These are phyloP conservation scores for Ophiostoma triangulosporum DNA, from an alignment of 2,329 filamentous ascomycete species.

Conservation along the genomic window DNA sequence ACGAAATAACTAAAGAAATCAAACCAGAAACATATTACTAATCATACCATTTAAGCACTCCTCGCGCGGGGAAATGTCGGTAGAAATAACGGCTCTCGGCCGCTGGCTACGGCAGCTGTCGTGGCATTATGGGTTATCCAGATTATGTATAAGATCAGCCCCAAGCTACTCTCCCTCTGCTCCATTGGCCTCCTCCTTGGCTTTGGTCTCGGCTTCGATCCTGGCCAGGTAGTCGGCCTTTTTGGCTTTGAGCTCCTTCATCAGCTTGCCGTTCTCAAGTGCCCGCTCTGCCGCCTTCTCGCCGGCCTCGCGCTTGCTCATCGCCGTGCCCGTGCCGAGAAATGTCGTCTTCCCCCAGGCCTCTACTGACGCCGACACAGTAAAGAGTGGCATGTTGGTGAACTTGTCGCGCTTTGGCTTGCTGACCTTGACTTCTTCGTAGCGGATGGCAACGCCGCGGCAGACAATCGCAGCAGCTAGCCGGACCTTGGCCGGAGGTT, in stretches of 20 bases:
- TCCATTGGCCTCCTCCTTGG: background rate
- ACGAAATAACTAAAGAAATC: too few relatives aligned
- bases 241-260: conserved; percentile 34
- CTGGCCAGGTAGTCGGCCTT: conserved; percentile 31
- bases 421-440: conserved; percentile 38
- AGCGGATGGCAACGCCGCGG: conserved; percentile 46
- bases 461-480: conserved; percentile 39
- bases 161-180: background rate
- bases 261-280: conserved; percentile 52
- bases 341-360: conserved; percentile 54
- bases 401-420: conserved; percentile 37
- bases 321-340: conserved; percentile 49
- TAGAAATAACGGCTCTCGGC: too few relatives aligned
- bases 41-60: too few relatives aligned
- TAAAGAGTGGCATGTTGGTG: conserved; percentile 42
- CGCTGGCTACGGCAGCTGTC: too few relatives aligned
- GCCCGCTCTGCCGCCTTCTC: conserved; percentile 51
- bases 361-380: conserved; percentile 49
- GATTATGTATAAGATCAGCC: too few relatives aligned
- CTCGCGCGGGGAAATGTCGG: too few relatives aligned
- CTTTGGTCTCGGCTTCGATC: conserved; percentile 8
- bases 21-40: too few relatives aligned
- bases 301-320: conserved; percentile 57
- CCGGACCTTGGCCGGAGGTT: conserved; percentile 33
- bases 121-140: too few relatives aligned